Conservation (phyloP, 306 rosid species). For the Vigna radiata region DNA sequence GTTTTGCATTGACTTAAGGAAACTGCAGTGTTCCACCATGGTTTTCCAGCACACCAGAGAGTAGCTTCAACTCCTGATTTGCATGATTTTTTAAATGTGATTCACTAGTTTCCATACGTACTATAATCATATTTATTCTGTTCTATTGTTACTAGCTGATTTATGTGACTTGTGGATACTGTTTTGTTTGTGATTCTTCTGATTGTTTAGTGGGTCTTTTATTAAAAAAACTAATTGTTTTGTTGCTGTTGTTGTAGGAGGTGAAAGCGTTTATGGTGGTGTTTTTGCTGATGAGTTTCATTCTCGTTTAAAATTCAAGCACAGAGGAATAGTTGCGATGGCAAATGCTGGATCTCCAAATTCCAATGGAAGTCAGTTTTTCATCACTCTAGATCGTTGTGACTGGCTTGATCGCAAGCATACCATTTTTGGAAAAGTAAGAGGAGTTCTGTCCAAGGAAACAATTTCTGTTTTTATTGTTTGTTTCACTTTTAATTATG, state of each 20-base stretch:
- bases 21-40: neutral
- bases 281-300: conserved; percentile 86
- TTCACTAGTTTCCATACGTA: too few relatives aligned
- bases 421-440: conserved; percentile 88
- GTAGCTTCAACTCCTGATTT: neutral
- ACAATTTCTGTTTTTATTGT: neutral
- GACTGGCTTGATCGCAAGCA: conserved; percentile 88
- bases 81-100: neutral
- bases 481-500: neutral
- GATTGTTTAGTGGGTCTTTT: neutral
- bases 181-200: neutral
- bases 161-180: neutral
- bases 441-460: neutral
- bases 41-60: neutral
- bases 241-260: conserved; percentile 56
- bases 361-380: conserved; percentile 93
- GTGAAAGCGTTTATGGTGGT: conserved; percentile 85
- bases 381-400: conserved; percentile 74
- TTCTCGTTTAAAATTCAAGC: conserved; percentile 90
- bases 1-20: neutral
- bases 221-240: neutral
- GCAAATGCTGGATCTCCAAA: conserved; percentile 76
- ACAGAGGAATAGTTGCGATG: conserved; percentile 89
- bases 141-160: neutral
- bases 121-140: neutral